Evolutionary conservation across 768 basidiomycete genomes (phyloP).

Genomic region (Lyophyllum semitale): DNA sequence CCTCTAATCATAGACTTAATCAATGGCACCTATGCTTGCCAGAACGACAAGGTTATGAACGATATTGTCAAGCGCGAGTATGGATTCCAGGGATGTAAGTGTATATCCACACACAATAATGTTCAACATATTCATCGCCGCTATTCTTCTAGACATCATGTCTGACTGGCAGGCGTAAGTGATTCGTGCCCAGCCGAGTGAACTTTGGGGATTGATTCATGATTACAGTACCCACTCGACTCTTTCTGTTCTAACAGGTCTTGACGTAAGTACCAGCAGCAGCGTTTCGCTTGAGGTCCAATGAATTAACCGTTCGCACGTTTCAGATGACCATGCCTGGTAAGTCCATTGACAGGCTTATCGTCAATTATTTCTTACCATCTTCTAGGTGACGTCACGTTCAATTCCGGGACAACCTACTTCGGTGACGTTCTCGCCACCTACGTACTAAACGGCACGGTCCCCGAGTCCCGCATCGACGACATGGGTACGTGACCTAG

Average conservation of each 20-base stretch:
- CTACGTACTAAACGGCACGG: constrained; percentile 71
- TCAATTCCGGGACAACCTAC: constrained; percentile 52
- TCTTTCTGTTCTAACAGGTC: constrained; percentile 56
- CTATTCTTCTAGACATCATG: constrained; percentile 51
- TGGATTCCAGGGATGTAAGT: constrained; percentile 75
- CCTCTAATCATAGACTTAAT: constrained; percentile 48
- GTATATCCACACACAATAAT: neutral
- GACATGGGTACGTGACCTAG: constrained; percentile 64
- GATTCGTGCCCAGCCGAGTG: neutral
- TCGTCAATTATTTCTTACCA: neutral
- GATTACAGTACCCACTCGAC: constrained; percentile 54
- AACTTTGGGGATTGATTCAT: neutral
- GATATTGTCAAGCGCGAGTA: constrained; percentile 75
- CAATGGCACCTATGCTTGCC: constrained; percentile 75
- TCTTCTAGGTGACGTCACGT: constrained; percentile 40
- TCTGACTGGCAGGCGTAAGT: constrained; percentile 72
- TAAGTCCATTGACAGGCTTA: constrained; percentile 36
- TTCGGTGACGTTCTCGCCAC: constrained; percentile 70
- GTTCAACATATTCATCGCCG: neutral
- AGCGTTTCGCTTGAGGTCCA: neutral
- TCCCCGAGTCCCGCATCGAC: constrained; percentile 63
- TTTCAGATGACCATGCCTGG: constrained; percentile 74
- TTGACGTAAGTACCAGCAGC: constrained; percentile 51
- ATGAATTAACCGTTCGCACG: neutral
- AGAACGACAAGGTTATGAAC: constrained; percentile 71